phyloP scores from a whole-genome alignment of 768 basidiomycete species.

The Chalciporus pseudorubinellus region DNA sequence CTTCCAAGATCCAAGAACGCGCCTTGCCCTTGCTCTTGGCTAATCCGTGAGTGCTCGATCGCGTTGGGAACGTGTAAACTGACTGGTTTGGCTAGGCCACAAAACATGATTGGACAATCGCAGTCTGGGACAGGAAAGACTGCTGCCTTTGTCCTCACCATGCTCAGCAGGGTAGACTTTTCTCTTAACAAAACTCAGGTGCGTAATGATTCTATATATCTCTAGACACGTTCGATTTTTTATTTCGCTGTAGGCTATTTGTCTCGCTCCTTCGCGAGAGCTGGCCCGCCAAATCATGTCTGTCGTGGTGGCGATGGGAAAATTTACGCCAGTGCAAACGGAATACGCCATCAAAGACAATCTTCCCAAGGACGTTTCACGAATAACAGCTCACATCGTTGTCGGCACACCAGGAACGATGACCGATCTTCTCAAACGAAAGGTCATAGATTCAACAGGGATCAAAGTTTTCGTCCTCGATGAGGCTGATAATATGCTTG shows the following conservation, averaged over 20 bases:
- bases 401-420: constrained; percentile 97
- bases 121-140: constrained; percentile 99
- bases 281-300: constrained; percentile 97
- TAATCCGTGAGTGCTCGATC: constrained; percentile 67
- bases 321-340: constrained; percentile 89
- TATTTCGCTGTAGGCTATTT: constrained; percentile 65
- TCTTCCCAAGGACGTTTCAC: constrained; percentile 60
- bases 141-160: constrained; percentile 95
- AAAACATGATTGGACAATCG: constrained; percentile 98
- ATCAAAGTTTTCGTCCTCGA: constrained; percentile 95
- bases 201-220: constrained; percentile 10
- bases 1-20: constrained; percentile 98
- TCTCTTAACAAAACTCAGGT: constrained; percentile 82
- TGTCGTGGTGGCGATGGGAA: constrained; percentile 91
- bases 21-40: constrained; percentile 87
- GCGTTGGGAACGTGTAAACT: constrained; percentile 3
- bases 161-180: constrained; percentile 93
- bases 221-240: not conserved
- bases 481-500: constrained; percentile 99
- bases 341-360: constrained; percentile 95
- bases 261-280: constrained; percentile 97
- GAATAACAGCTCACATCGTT: constrained; percentile 83
- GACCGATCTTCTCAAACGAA: constrained; percentile 77
- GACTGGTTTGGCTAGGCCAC: constrained; percentile 54
- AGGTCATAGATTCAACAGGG: constrained; percentile 72